Base-by-base conservation (phyloP, 805 yeast genomes). In the Isabelozyma gotoi region DNA sequence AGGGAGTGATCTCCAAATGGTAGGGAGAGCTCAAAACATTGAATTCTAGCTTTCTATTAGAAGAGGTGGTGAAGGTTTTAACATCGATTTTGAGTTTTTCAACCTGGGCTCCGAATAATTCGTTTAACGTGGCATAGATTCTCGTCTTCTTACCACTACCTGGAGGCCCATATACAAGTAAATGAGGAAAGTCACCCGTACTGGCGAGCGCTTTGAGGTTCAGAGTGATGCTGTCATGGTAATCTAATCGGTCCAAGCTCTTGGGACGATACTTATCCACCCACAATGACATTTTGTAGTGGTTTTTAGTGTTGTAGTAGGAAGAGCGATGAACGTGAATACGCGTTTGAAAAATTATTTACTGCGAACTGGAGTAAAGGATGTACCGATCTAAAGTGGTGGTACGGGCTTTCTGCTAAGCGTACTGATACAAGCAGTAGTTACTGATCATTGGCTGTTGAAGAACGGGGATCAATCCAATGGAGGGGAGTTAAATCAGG, bases 131-230 rank as follows among this genome's bases (percentile, higher is more conserved):
- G 5, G 95, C 82, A 63, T 89, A 76, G 6, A 90, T 86, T 50
- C 99, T 78, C 7, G 99, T 94, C 71, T 94, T 95, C 62, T 94
- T 94, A 45, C 99, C 99, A 12, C 96, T 88, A 4, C 99, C 99
- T 31, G 90, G 82, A 1, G 99, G 98, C 0, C 99, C 99, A 60
- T 92, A 92, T 2, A 94, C 79, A 19, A 94, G 69, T 38, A 94
- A 65, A 68, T 94, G 99, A 2, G 99, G 99, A 57, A 94, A 84
- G 62, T 94, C 97, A 0, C 90, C 91, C 2, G 88, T 77, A 0
- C 77, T 62, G 37, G 77, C 74, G 33, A 85, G 65, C 2, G 94
- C 81, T 37, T 69, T 64, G 29, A 94, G 69, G 45, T 85, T 78
- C 31, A 70, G 62, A 0, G 96, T 81, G 20, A 91, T 77, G 3